Evolutionary conservation across 495 filamentous ascomycete species (phyloP).

Genomic region (Talaromyces borbonicus): DNA sequence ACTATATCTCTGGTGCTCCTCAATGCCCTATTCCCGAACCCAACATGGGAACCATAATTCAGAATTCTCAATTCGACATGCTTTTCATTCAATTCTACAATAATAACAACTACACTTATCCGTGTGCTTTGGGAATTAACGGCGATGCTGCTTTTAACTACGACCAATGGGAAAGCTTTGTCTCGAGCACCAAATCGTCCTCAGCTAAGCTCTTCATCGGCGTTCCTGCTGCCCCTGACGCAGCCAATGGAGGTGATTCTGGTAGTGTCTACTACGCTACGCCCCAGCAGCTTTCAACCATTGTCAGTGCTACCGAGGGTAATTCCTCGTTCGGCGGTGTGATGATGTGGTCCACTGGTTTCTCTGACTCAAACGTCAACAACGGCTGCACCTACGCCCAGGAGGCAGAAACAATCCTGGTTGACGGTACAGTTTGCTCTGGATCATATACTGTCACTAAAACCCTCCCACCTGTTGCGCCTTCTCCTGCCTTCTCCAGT

Average conservation of each 20-base stretch:
- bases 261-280: constrained; percentile 33
- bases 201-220: constrained; percentile 43
- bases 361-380: constrained; percentile 31
- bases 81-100: constrained; percentile 39
- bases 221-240: constrained; percentile 24
- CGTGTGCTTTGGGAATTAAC: constrained; percentile 8
- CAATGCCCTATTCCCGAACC: constrained; percentile 47
- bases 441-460: not conserved
- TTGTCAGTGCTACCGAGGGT: constrained; percentile 21
- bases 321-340: constrained; percentile 39
- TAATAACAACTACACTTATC: constrained; percentile 18
- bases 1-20: constrained; percentile 48
- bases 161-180: constrained; percentile 33
- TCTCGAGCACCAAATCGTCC: constrained; percentile 25
- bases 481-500: constrained; percentile 1
- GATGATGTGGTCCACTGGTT: constrained; percentile 45
- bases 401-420: constrained; percentile 24
- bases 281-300: constrained; percentile 23
- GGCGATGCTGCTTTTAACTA: constrained; percentile 21
- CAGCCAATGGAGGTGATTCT: constrained; percentile 19
- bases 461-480: not conserved
- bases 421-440: constrained; percentile 6
- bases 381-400: constrained; percentile 35
- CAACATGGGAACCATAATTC: constrained; percentile 36
- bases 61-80: constrained; percentile 23